Conservation (phyloP, 148 eudicot species). For the Amaranthus cruentus region DNA sequence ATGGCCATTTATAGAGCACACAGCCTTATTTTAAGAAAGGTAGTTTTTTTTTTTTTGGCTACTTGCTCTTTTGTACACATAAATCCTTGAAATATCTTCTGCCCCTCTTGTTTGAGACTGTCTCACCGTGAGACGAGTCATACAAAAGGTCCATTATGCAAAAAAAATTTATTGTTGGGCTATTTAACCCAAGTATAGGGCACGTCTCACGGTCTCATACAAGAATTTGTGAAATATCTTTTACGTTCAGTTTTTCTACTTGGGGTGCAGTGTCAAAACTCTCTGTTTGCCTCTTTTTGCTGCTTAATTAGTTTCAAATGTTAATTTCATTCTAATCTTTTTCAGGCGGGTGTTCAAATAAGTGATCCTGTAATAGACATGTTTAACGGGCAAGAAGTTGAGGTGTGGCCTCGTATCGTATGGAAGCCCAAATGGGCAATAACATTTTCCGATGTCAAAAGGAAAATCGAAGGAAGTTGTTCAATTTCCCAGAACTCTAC, state of each 20-base stretch:
- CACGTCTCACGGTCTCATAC: too few relatives aligned
- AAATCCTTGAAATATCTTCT: too few relatives aligned
- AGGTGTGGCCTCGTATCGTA: constrained; percentile 81
- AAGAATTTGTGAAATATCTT: too few relatives aligned
- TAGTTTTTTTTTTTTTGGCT: constrained; percentile 17
- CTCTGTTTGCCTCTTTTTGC: neutral
- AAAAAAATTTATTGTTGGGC: too few relatives aligned
- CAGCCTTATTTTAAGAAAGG: constrained; percentile 80
- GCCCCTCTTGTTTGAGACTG: too few relatives aligned
- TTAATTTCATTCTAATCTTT: constrained; percentile 5
- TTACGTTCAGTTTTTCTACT: too few relatives aligned
- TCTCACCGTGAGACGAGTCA: too few relatives aligned
- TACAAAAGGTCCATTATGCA: too few relatives aligned
- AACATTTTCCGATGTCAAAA: constrained; percentile 65
- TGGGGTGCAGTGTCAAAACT: neutral
- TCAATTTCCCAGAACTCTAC: constrained; percentile 70
- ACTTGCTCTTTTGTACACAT: neutral
- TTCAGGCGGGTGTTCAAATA: constrained; percentile 75
- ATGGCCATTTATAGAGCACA: constrained; percentile 82
- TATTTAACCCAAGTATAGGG: too few relatives aligned
- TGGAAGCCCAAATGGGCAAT: constrained; percentile 97
- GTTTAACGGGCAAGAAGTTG: constrained; percentile 91
- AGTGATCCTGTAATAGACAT: constrained; percentile 52
- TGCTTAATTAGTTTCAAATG: neutral
- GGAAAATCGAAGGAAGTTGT: constrained; percentile 55